Evolutionary conservation across 2,329 filamentous ascomycete genomes (phyloP).

Genomic region (Kalmusia sp.): DNA sequence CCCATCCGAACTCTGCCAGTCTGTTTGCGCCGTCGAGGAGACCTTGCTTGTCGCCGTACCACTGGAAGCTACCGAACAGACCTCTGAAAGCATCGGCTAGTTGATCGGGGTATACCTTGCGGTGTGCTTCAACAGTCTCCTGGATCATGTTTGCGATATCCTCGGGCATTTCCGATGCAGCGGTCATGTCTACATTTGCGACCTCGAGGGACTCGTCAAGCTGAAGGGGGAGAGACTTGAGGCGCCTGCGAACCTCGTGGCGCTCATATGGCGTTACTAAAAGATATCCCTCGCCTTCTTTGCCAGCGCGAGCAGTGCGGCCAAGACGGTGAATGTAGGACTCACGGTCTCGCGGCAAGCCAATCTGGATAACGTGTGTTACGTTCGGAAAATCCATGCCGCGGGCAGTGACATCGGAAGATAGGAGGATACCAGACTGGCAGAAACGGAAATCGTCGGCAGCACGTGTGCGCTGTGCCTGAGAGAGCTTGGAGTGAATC

Average conservation of each 20-base stretch:
- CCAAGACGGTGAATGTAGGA: slow-evolving; percentile 61
- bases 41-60: slow-evolving; percentile 49
- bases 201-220: slow-evolving; percentile 60
- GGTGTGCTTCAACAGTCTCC: slow-evolving; percentile 53
- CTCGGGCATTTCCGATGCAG: slow-evolving; percentile 49
- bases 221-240: slow-evolving; percentile 68
- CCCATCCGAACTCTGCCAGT: slow-evolving; percentile 56
- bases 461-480: slow-evolving; percentile 71
- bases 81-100: slow-evolving; percentile 63
- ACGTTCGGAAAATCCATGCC: slow-evolving; percentile 63
- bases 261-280: slow-evolving; percentile 66
- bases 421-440: slow-evolving; percentile 61
- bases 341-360: slow-evolving; percentile 53
- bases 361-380: slow-evolving; percentile 60
- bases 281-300: slow-evolving; percentile 75
- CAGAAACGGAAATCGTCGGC: slow-evolving; percentile 75
- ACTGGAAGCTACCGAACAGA: slow-evolving; percentile 61
- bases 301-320: slow-evolving; percentile 69
- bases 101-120: slow-evolving; percentile 49
- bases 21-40: slow-evolving; percentile 55
- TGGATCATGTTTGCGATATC: slow-evolving; percentile 54
- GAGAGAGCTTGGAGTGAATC: slow-evolving; percentile 82
- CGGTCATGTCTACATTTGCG: slow-evolving; percentile 56
- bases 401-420: slow-evolving; percentile 59
- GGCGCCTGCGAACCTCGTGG: slow-evolving; percentile 54